Evolutionary conservation across 148 eudicot species (phyloP).

Genomic region (Nepenthes gracilis): DNA sequence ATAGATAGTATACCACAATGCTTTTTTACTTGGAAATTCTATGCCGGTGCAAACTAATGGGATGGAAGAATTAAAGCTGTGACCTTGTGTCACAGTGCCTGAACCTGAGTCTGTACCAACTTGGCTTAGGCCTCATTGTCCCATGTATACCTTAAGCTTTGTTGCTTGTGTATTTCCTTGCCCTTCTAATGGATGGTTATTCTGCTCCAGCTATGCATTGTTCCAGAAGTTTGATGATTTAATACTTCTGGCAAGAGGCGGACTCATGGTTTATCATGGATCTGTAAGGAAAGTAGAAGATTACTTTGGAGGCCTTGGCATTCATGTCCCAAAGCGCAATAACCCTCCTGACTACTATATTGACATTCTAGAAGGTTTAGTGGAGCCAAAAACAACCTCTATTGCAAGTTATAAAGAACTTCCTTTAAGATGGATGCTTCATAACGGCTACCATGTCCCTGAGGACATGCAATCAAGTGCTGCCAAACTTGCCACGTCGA

Average conservation of each 20-base stretch:
- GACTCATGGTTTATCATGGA: constrained; percentile 11
- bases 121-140: too few species aligned
- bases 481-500: constrained; percentile 3
- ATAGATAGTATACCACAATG: too few species aligned
- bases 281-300: constrained; percentile 8
- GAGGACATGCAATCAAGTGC: constrained; percentile 8
- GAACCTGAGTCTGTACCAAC: too few species aligned
- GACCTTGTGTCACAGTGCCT: too few species aligned
- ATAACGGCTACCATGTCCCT: constrained; percentile 10
- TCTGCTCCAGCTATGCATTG: constrained; percentile 10
- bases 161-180: not conserved
- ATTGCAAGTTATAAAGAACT: constrained; percentile 2
- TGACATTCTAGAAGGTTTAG: constrained; percentile 11
- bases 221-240: constrained; percentile 12
- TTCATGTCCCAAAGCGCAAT: constrained; percentile 8
- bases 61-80: too few species aligned
- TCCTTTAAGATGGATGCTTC: constrained; percentile 13
- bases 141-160: not conserved
- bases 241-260: constrained; percentile 10
- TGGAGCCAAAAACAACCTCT: constrained; percentile 2
- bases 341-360: constrained; percentile 15
- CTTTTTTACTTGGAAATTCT: too few species aligned
- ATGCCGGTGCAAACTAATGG: too few species aligned
- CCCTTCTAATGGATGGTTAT: not conserved
- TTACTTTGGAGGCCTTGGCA: constrained; percentile 8